Evolutionary conservation across 78 protist genomes (phyloP).

Genomic region (Creolimax fragrantissima): DNA sequence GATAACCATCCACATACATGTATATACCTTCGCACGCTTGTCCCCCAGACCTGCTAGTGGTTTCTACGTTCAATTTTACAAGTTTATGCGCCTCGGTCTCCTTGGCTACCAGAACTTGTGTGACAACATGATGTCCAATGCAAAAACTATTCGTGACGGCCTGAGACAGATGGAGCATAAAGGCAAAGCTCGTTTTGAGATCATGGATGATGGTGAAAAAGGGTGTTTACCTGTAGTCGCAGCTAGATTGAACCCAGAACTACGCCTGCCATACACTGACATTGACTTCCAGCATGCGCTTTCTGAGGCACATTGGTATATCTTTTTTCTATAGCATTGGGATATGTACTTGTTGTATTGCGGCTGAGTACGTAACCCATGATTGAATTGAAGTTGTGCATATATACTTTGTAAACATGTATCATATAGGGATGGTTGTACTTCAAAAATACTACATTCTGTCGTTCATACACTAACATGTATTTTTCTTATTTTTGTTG

Average conservation of each 20-base stretch:
- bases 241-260: constrained; percentile 1
- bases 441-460: no score
- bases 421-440: no score
- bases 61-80: constrained; percentile 4
- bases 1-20: not conserved
- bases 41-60: constrained; percentile 9
- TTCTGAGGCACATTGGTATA: not conserved
- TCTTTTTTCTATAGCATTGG: no score
- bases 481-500: no score
- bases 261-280: not conserved
- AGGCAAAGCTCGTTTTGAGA: not conserved
- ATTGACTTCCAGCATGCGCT: constrained; percentile 21
- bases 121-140: constrained; percentile 17
- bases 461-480: no score
- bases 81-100: not conserved
- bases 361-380: no score
- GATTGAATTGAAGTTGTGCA: no score
- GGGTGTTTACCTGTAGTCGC: not conserved
- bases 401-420: no score
- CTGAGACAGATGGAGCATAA: not conserved
- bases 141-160: not conserved
- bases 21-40: not conserved
- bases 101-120: not conserved
- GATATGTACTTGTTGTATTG: no score
- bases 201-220: not conserved